Percentiles rank a stretch among this genome's conserved stretches.
Conservation (phyloP, 164 flowering plant genomes). For the Nymphaea colorata region DNA sequence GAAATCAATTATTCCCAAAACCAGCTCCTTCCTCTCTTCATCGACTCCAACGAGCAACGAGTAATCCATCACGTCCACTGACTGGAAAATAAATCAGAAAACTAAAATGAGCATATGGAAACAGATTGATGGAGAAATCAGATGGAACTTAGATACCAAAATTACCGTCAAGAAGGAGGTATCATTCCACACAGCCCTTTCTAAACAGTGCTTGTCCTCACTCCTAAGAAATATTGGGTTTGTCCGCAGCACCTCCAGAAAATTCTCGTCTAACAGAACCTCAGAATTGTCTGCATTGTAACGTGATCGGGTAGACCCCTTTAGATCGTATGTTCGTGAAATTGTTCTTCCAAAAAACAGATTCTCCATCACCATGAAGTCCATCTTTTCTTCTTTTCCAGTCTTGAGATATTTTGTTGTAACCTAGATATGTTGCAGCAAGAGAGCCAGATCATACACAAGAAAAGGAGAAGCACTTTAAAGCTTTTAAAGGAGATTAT, state of each 20-base stretch:
- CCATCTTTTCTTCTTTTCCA: conserved; percentile 66
- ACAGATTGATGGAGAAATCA: not conserved
- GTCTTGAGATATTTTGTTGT: conserved; percentile 47
- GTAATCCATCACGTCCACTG: conserved; percentile 78
- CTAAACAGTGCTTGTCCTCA: conserved; percentile 61
- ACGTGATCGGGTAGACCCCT: conserved; percentile 66
- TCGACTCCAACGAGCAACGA: conserved; percentile 82
- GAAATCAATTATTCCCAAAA: conserved; percentile 70
- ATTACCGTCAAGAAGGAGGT: conserved; percentile 70
- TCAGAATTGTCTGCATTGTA: conserved; percentile 57
- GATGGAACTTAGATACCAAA: not conserved
- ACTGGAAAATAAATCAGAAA: conserved; percentile 23
- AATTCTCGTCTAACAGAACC: conserved; percentile 59
- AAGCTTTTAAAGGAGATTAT: not conserved
- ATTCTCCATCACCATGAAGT: conserved; percentile 88
- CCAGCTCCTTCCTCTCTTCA: conserved; percentile 56
- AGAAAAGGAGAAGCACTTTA: too few relatives aligned
- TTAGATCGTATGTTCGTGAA: conserved; percentile 64
- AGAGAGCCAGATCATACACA: not conserved
- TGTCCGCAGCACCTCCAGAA: conserved; percentile 60
- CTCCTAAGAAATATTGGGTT: conserved; percentile 73
- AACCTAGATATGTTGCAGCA: conserved; percentile 24
- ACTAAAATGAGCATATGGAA: not conserved
- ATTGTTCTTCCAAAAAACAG: conserved; percentile 51
- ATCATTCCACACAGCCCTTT: conserved; percentile 84